phyloP scores from a whole-genome alignment of 306 rosid species.

The Comarum palustre region DNA sequence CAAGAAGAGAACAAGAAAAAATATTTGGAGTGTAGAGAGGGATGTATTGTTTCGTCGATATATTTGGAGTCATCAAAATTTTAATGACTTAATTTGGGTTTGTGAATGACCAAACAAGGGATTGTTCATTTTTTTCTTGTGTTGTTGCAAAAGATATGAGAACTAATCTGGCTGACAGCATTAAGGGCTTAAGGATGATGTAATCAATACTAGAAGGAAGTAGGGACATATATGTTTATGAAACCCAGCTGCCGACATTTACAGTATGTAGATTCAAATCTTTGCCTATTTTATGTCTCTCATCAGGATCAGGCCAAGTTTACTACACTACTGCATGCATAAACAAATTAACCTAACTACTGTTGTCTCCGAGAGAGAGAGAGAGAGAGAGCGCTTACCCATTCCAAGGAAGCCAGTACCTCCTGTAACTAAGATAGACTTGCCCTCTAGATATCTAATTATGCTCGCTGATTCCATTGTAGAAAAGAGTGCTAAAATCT shows the following conservation, averaged over 20 bases:
- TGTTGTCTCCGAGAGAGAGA: no score
- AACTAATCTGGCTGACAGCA: no score
- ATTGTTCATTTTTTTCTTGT: no score
- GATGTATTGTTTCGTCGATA: not conserved
- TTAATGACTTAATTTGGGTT: not conserved
- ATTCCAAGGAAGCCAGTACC: conserved; percentile 23
- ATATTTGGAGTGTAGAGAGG: not conserved
- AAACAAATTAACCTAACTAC: not conserved
- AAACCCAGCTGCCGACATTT: not conserved
- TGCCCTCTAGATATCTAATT: conserved; percentile 13
- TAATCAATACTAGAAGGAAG: not conserved
- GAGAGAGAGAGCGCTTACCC: not conserved
- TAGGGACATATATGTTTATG: not conserved
- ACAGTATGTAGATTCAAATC: not conserved
- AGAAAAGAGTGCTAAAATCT: not conserved
- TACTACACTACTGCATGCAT: not conserved
- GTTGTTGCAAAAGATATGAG: not conserved
- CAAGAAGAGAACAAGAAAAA: not conserved
- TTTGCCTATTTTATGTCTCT: not conserved
- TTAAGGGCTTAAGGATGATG: no score
- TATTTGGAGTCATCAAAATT: not conserved
- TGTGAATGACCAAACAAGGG: no score
- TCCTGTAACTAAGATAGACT: conserved; percentile 32
- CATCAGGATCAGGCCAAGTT: not conserved
- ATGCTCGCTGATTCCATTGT: conserved; percentile 36